Percentiles rank a stretch among this genome's conserved stretches.
phyloP scores from a whole-genome alignment of 2,329 filamentous ascomycete species.

The Chaetomium globosum region DNA sequence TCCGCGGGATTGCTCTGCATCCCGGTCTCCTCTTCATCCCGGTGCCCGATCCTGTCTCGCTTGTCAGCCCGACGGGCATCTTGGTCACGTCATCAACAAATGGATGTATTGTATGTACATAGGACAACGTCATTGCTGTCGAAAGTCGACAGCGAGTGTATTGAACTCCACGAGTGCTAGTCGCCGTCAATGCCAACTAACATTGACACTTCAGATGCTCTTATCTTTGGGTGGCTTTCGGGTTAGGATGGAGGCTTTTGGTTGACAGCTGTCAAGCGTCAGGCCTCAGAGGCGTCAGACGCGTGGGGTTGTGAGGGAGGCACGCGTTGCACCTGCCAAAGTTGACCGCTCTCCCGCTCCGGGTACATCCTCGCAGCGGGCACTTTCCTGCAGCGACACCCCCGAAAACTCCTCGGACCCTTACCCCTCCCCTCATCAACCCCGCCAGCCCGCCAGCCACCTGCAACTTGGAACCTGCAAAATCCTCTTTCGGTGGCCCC shows the following conservation, averaged over 20 bases:
- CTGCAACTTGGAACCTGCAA: slow-evolving; percentile 24
- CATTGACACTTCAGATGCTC: not conserved
- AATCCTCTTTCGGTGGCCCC: slow-evolving; percentile 39
- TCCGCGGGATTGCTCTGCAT: not conserved
- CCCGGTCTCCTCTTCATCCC: slow-evolving; percentile 5
- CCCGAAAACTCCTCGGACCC: slow-evolving; percentile 23
- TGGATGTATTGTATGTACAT: not conserved
- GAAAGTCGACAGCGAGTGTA: not conserved
- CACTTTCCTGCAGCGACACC: slow-evolving; percentile 31
- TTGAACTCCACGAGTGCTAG: not conserved
- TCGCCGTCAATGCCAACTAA: not conserved
- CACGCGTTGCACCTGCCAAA: slow-evolving; percentile 12
- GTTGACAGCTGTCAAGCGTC: not conserved
- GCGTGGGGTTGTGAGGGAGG: slow-evolving; percentile 5
- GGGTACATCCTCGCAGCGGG: not conserved
- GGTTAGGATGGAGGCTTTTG: not conserved
- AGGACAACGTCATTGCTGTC: not conserved
- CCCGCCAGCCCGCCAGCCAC: slow-evolving; percentile 33
- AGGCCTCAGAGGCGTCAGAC: not conserved
- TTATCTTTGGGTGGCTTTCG: not conserved
- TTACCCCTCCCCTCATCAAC: slow-evolving; percentile 28
- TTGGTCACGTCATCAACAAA: slow-evolving; percentile 24
- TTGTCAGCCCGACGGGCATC: slow-evolving; percentile 19
- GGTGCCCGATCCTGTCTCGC: slow-evolving; percentile 23
- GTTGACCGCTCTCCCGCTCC: slow-evolving; percentile 11